These are phyloP conservation scores for Scleroderma citrinum DNA, from an alignment of 768 basidiomycete genomes.

Conservation along the genomic window DNA sequence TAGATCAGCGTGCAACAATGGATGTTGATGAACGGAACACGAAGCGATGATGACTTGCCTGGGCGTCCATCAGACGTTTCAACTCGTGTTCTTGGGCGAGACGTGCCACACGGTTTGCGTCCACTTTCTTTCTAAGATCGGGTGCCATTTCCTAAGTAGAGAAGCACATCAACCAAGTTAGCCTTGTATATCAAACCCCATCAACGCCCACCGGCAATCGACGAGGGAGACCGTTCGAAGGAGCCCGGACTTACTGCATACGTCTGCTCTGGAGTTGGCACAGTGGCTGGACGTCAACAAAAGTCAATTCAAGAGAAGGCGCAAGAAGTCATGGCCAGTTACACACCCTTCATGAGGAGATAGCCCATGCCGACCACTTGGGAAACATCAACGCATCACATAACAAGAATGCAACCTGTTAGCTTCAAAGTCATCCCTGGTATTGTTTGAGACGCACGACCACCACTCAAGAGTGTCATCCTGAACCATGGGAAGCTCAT, in stretches of 20 bases:
- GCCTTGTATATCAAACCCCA: no score
- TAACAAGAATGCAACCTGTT: no score
- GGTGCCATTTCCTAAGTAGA: conserved; percentile 52
- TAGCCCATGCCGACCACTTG: conserved; percentile 55
- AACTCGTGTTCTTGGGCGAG: conserved; percentile 48
- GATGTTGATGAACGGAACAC: neutral
- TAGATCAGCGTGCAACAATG: no score
- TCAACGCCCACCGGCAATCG: no score
- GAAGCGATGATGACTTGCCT: conserved; percentile 34
- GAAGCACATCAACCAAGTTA: conserved; percentile 1
- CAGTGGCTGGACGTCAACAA: conserved; percentile 22
- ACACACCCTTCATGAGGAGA: conserved; percentile 53
- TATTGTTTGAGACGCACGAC: conserved; percentile 35
- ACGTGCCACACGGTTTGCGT: conserved; percentile 49
- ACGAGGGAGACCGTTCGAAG: no score
- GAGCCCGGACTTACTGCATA: conserved; percentile 24
- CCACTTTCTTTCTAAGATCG: conserved; percentile 58
- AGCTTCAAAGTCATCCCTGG: no score
- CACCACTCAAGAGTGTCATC: conserved; percentile 40
- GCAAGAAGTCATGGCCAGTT: conserved; percentile 1
- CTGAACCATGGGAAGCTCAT: conserved; percentile 58
- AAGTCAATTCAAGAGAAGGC: neutral
- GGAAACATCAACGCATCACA: neutral
- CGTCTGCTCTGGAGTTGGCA: conserved; percentile 32
- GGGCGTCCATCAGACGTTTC: conserved; percentile 45